Evolutionary conservation across 257 asterid genomes (phyloP), one percentile per base, ranked within the genome.

Genomic region (Schizonepeta tenuifolia): DNA sequence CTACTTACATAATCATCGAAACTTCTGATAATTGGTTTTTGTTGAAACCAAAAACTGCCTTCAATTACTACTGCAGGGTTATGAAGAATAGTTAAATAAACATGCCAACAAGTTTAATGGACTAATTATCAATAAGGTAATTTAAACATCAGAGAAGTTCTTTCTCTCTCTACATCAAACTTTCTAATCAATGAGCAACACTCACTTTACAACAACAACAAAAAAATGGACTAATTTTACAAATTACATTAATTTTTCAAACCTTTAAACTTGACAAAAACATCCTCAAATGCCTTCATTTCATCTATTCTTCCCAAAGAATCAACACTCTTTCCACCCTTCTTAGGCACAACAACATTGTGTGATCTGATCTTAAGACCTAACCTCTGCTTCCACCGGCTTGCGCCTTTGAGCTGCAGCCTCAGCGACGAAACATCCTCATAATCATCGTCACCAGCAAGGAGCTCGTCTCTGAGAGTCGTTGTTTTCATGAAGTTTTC

Each of bases 11-110:
- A 83, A 88, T 78, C 84, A 88, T 86, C 82, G 87, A 81, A 71
- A 93, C 86, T 82, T 93, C 97, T 35, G 98, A 88, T 68, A 93
- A 84, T 73, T 89, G 97, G 41, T 93, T 93, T 65, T 93, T 91
- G 81, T 88, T 70, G 78, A 91, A 93, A 60, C 98, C 97, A 73
- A 93, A 93, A 36, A 69, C 90, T 63, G 97, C 85, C 83, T 93
- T 93, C 87, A 93, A 70, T 76, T 91, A 93, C 79, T 91, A 91
- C 98, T 93, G 96, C 82, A 84, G 56, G 66, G 40, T 58, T 13
- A 77, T 18, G 15, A 17, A 76, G 56, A 44, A 71, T 73, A 13
- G 71, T 58, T 63, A 70, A 62, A 60, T 67, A 4, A 26, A 61
- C 61, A 78, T 61, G 75, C 59, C 6, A 40, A 41, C 26, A 33